These are phyloP conservation scores for Clarkia xantiana DNA, from an alignment of 345 rosid genomes.

Conservation along the genomic window DNA sequence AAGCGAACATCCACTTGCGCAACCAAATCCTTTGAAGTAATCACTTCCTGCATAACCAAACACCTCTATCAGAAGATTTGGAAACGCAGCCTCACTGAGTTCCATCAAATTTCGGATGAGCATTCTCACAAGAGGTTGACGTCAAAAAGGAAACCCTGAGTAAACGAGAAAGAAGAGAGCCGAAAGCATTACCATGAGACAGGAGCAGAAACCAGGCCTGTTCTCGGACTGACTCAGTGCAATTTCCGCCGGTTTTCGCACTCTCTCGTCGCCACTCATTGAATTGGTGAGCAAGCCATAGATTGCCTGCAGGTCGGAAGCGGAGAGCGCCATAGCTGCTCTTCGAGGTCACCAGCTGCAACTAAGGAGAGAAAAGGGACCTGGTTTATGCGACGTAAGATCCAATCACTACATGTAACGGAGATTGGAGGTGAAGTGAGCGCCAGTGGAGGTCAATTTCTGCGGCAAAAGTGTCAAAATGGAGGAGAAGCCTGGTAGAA, in stretches of 20 bases:
- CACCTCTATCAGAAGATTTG: slow-evolving; percentile 7
- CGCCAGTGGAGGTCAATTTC: slow-evolving; percentile 1
- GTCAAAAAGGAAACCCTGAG: slow-evolving; percentile 5
- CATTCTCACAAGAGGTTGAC: neutral
- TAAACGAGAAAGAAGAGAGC: neutral
- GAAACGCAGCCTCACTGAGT: slow-evolving; percentile 7
- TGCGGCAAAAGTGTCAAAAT: neutral
- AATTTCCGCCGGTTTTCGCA: slow-evolving; percentile 78
- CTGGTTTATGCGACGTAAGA: neutral
- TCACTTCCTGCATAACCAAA: slow-evolving; percentile 64
- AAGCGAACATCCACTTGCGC: slow-evolving; percentile 81
- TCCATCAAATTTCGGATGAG: slow-evolving; percentile 1
- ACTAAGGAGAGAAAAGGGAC: neutral
- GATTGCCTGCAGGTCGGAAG: slow-evolving; percentile 70
- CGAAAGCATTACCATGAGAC: slow-evolving; percentile 54
- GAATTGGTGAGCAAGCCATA: slow-evolving; percentile 72
- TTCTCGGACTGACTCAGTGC: slow-evolving; percentile 81
- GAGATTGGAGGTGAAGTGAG: neutral
- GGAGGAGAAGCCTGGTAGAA: no score
- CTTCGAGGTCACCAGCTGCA: neutral
- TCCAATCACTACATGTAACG: neutral
- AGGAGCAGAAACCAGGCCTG: slow-evolving; percentile 87
- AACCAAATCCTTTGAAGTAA: slow-evolving; percentile 70
- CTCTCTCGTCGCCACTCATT: slow-evolving; percentile 71
- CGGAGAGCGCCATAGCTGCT: slow-evolving; percentile 64